Conservation (phyloP, 2,329 filamentous ascomycete species). For the Sporothrix phasma region DNA sequence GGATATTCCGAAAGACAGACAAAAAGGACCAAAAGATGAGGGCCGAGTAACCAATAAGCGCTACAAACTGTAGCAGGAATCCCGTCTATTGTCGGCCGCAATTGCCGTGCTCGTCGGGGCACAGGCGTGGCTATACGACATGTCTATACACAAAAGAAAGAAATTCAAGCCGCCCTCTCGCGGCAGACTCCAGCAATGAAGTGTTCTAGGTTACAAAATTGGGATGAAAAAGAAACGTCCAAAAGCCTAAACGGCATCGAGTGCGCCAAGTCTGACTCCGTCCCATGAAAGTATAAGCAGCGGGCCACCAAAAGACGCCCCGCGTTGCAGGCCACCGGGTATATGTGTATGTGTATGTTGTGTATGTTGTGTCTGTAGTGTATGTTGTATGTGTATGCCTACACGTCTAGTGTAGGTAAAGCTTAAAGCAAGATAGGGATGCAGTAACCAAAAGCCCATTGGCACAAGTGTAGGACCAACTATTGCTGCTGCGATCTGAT, state of each 20-base stretch:
- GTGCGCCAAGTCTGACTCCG: constrained; percentile 5
- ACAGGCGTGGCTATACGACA: constrained; percentile 1
- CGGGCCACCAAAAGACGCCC: not conserved
- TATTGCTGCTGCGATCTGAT: not conserved
- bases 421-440: not conserved
- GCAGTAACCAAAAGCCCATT: not conserved
- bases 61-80: not conserved
- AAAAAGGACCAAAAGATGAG: not conserved
- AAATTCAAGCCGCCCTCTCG: not conserved
- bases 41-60: not conserved
- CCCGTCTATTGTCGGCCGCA: not conserved
- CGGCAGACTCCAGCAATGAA: not conserved
- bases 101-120: not conserved
- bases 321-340: not conserved
- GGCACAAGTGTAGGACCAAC: not conserved
- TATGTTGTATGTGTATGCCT: not conserved
- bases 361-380: not conserved
- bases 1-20: not conserved
- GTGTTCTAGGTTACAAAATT: not conserved
- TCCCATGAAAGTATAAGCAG: constrained; percentile 1
- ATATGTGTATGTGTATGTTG: not conserved
- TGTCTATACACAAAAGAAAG: not conserved
- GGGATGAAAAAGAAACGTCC: not conserved
- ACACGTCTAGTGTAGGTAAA: not conserved
- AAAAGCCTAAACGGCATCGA: constrained; percentile 2